Evolutionary conservation across 2,329 filamentous ascomycete genomes (phyloP), one percentile per base, ranked within the genome.

Genomic region (Pseudocercospora fijiensis): DNA sequence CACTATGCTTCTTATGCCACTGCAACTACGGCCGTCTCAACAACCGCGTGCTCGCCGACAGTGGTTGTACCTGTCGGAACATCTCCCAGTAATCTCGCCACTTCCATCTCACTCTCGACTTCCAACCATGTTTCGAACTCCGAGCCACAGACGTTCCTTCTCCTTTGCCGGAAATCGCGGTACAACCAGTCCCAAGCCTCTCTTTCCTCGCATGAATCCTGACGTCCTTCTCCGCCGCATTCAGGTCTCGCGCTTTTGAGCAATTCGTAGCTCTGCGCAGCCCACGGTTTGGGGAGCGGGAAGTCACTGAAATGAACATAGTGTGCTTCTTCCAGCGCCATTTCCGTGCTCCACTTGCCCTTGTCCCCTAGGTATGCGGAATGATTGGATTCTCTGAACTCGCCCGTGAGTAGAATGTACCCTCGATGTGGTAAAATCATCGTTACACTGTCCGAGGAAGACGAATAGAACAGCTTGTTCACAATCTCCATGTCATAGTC

Each of bases 271-370:
- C 28, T 53, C 6, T 57, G 75, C 70, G 72, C 71, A 76, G 74
- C 79, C 76, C 57, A 85, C 2, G 85, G 85, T 68, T 91, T 91
- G 0, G 88, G 87, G 5, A 90, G 69, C 0, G 88, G 89, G 85
- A 85, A 89, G 71, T 91, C 89, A 11, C 85, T 88, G 73, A 90
- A 91, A 73, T 91, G 88, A 1, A 91, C 78, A 4, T 88, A 80
- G 66, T 89, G 90, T 6, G 86, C 85, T 69, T 89, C 86, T 13
- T 81, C 80, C 58, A 85, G 78, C 0, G 81, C 80, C 45, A 73
- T 76, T 24, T 86, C 77, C 0, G 87, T 81, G 70, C 90, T 84
- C 86, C 88, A 90, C 65, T 85, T 85, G 0, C 78, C 76, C 16
- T 77, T 70, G 9, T 20, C 58, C 1, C 85, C 83, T 2, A 87